These are phyloP conservation scores for Neospermospora avenae DNA, from an alignment of 2,329 filamentous ascomycete genomes.

Conservation along the genomic window DNA sequence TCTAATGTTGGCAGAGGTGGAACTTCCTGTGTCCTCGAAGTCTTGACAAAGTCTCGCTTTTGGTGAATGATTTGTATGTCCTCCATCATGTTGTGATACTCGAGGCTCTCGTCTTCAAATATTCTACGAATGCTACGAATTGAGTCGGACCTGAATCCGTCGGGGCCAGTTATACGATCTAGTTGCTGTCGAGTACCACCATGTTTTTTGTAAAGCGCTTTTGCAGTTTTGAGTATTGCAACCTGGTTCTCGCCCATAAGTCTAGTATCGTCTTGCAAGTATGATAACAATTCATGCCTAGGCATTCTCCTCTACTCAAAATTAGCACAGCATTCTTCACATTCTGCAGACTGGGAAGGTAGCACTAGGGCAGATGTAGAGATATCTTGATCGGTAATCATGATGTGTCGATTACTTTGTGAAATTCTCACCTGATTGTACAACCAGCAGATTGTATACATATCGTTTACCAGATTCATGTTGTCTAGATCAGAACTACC, in stretches of 20 bases:
- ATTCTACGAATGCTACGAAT: neutral
- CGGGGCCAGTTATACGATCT: neutral
- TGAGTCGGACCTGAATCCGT: neutral
- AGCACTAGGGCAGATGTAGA: neutral
- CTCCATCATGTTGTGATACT: neutral
- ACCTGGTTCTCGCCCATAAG: neutral
- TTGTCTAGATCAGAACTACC: neutral
- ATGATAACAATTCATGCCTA: neutral
- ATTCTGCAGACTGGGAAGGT: neutral
- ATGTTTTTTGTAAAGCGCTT: neutral
- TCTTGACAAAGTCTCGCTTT: neutral
- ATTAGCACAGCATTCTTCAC: neutral
- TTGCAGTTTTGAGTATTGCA: neutral
- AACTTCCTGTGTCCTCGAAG: neutral
- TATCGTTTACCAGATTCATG: neutral
- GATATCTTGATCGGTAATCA: too few relatives aligned
- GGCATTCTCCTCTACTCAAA: neutral
- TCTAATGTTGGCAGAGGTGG: neutral
- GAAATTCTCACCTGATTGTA: neutral
- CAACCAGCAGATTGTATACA: neutral
- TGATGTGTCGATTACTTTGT: neutral
- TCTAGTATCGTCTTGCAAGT: neutral
- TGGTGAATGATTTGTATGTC: neutral
- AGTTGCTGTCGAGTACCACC: neutral
- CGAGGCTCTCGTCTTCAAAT: neutral